Evolutionary conservation across 1,139 yeast species (phyloP), one percentile per base, ranked within the genome.

Genomic region (Yamadazyma spencermartinsiae): DNA sequence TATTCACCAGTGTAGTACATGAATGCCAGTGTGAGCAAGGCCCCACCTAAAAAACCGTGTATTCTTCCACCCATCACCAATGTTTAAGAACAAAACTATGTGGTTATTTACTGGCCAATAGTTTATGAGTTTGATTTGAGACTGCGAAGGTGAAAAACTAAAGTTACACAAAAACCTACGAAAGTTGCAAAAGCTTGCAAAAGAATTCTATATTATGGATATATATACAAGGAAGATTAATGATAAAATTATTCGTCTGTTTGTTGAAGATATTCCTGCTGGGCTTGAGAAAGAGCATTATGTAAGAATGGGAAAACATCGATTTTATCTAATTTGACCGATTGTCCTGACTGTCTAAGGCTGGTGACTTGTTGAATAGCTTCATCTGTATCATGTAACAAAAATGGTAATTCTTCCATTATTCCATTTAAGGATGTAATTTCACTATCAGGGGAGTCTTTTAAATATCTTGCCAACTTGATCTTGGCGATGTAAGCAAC

Each of bases 11-110:
- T 82, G 44, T 79, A 73, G 56, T 84, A 84, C 2, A 86, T 76
- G 16, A 81, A 56, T 2, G 86, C 74, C 0, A 87, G 74, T 5
- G 90, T 79, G 35, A 83, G 67, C 23, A 83, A 67, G 3, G 80
- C 81, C 25, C 95, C 88, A 47, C 68, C 83, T 28, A 86, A 62
- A 48, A 85, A 80, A 1, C 94, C 92, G 48, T 79, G 81, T 42
- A 80, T 71, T 61, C 88, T 75, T 36, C 87, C 85, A 59, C 79
- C 79, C 82, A 77, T 76, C 5, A 12, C n/a, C n/a, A n/a, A n/a
- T n/a, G n/a, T n/a, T n/a, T n/a, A n/a, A n/a, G n/a, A n/a, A n/a
- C n/a, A n/a, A n/a, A n/a, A n/a, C n/a, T n/a, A n/a, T n/a, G n/a
- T n/a, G n/a, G n/a, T n/a, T n/a, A n/a, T n/a, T 33, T 11, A n/a